Evolutionary conservation across 352 stramenopile genomes (phyloP), one percentile per base, ranked within the genome.

Genomic region (Pythium vanterpoolii): DNA sequence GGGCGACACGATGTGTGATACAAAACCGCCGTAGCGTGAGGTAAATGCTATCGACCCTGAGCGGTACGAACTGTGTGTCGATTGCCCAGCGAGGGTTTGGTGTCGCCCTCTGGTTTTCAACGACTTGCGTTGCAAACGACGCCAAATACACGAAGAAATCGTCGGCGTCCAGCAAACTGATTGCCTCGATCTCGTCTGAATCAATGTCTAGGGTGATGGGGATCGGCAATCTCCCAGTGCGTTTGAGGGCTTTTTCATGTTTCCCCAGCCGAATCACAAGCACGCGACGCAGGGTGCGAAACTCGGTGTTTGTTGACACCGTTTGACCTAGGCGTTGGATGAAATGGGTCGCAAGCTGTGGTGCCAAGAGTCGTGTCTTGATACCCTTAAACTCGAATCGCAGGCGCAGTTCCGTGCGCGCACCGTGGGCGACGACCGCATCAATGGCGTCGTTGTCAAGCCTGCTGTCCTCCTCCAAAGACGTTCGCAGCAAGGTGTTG

Each of bases 1-100:
- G 36, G 2, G 46, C 39, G 16, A 64, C 56, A n/a, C 56, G 46
- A 23, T 58, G 27, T 19, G 56, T 58, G 56, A 64, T 64, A 19
- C 56, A 53, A 40, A 58, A 58, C 16, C 47, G 46, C 5, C 26
- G 46, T 2, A 64, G 19, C 6, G 4, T 38, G 13, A 64, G 40
- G 1, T 58, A 21, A 14, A 57, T 57, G 6, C 14, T 23, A 3
- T 55, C 48, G 0, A 64, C 36, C 3, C 21, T 5, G 1, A 64
- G 38, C 18, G 56, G 47, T 9, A 52, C 40, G 23, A 51, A 30
- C 1, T 23, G 9, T 5, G 34, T 28, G 11, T 53, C 42, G 16
- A 46, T 21, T 4, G 13, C 23, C 54, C 54, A 61, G 4, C 42
- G 45, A 3, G 14, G 11, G 14, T 7, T 16, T 10, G 26, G 24